Percentiles rank a stretch among this genome's conserved stretches.
Conservation (phyloP, 129 eudicot genomes). For the Chrysanthemum seticuspe region DNA sequence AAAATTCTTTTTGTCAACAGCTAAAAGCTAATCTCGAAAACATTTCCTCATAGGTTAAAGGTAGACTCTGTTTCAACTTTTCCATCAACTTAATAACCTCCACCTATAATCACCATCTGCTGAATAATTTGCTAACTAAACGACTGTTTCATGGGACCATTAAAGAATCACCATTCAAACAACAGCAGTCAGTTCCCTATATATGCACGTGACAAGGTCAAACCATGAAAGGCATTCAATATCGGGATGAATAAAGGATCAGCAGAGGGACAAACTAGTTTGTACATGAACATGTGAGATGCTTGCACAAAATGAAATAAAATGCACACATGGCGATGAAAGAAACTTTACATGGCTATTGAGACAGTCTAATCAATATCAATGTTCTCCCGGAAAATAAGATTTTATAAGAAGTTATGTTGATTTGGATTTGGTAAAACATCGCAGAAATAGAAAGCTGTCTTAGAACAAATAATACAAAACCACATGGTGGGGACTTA, state of each 20-base stretch:
- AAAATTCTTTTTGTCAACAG: not conserved
- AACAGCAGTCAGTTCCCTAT: constrained; percentile 6
- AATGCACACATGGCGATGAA: not conserved
- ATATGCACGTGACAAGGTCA: constrained; percentile 28
- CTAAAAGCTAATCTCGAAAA: not conserved
- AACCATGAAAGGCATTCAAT: not conserved
- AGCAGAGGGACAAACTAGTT: not conserved
- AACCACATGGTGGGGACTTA: constrained; percentile 32
- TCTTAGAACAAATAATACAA: constrained; percentile 25
- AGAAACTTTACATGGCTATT: constrained; percentile 4
- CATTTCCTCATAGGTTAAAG: not conserved
- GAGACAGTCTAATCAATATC: not conserved
- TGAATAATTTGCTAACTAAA: constrained; percentile 4
- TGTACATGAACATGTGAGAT: not conserved
- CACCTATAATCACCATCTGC: not conserved
- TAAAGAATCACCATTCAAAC: not conserved
- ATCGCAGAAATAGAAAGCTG: constrained; percentile 19
- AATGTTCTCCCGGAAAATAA: not conserved
- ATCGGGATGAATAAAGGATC: not conserved
- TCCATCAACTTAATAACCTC: not conserved
- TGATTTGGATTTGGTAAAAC: constrained; percentile 14
- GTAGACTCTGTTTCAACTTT: constrained; percentile 17
- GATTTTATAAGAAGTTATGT: not conserved
- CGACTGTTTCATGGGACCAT: not conserved
- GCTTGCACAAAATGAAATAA: not conserved